These are phyloP conservation scores for Termitomyces sp. DNA, from an alignment of 768 basidiomycete species.

Conservation along the genomic window DNA sequence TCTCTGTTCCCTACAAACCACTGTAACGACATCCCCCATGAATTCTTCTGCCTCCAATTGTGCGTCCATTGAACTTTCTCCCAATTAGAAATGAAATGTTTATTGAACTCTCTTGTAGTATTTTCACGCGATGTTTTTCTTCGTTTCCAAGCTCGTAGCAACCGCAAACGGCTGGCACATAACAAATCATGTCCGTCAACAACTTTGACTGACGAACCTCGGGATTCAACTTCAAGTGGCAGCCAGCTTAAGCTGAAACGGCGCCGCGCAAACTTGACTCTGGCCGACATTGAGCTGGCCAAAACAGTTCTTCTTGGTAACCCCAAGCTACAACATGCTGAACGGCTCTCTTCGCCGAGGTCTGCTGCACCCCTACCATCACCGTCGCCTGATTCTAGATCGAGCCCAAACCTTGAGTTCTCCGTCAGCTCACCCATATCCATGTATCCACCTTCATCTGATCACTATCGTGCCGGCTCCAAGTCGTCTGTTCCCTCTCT, in stretches of 20 bases:
- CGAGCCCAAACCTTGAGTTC: constrained; percentile 19
- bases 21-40: constrained; percentile 20
- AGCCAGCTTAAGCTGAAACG: constrained; percentile 15
- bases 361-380: constrained; percentile 20
- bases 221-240: background rate
- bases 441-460: constrained; percentile 24
- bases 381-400: constrained; percentile 15
- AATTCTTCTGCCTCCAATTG: constrained; percentile 22
- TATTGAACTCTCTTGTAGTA: constrained; percentile 15
- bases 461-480: constrained; percentile 17
- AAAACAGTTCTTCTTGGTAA: constrained; percentile 16
- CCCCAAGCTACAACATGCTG: constrained; percentile 12
- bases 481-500: constrained; percentile 31
- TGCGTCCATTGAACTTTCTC: constrained; percentile 12
- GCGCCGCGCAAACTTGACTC: constrained; percentile 22
- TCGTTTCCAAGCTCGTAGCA: constrained; percentile 24
- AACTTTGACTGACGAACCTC: constrained; percentile 26
- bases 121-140: constrained; percentile 27
- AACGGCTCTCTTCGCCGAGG: constrained; percentile 17
- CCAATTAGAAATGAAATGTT: background rate
- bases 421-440: constrained; percentile 26
- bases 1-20: constrained; percentile 2
- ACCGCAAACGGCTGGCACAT: constrained; percentile 6
- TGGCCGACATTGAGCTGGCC: constrained; percentile 24
- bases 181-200: constrained; percentile 11